These are phyloP conservation scores for Hibiscus tridactylites DNA, from an alignment of 345 rosid genomes.

Conservation along the genomic window DNA sequence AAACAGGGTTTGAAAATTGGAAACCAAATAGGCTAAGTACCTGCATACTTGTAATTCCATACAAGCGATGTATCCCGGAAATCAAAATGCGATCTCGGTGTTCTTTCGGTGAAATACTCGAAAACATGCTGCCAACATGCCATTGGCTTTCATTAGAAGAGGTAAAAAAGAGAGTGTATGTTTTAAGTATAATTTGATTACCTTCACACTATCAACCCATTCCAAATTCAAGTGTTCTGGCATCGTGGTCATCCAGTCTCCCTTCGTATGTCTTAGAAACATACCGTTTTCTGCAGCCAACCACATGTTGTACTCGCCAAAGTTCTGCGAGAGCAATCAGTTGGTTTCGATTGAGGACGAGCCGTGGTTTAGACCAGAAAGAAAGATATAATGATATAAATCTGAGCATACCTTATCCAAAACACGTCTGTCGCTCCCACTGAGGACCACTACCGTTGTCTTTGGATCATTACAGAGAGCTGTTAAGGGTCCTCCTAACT, in stretches of 20 bases:
- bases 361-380: background rate
- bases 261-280: conserved; percentile 76
- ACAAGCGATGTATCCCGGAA: conserved; percentile 85
- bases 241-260: conserved; percentile 99
- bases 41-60: conserved; percentile 99
- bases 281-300: conserved; percentile 98
- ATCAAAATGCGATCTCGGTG: conserved; percentile 92
- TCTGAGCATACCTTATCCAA: conserved; percentile 59
- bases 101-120: conserved; percentile 91
- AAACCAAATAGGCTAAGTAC: conserved; percentile 25
- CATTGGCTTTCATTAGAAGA: conserved; percentile 17
- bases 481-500: conserved; percentile 51
- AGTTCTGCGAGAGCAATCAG: conserved; percentile 51
- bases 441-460: conserved; percentile 78
- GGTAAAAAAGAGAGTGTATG: conserved; percentile 6
- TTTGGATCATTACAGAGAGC: conserved; percentile 64
- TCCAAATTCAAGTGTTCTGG: conserved; percentile 98
- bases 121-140: conserved; percentile 80
- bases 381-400: background rate
- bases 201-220: conserved; percentile 99
- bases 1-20: background rate
- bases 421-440: conserved; percentile 72
- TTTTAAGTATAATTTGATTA: conserved; percentile 14
- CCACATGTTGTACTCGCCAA: conserved; percentile 81
- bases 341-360: conserved; percentile 5